Conservation (phyloP, 2,329 filamentous ascomycete species). For the Phyllosticta capitalensis region DNA sequence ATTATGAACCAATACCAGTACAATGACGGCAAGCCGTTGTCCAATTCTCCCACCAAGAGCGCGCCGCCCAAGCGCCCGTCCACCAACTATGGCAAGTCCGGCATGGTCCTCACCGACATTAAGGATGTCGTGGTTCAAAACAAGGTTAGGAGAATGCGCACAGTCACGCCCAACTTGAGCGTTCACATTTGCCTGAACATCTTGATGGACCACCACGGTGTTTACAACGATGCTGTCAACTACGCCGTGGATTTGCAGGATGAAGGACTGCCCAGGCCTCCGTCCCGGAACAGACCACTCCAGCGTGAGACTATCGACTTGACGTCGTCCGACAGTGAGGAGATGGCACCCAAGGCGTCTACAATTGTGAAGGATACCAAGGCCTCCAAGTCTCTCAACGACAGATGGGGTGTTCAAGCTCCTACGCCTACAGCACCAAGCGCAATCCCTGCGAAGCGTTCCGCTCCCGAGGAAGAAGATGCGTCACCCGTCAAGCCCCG, state of each 20-base stretch:
- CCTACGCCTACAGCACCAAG: neutral
- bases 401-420: slow-evolving; percentile 38
- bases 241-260: slow-evolving; percentile 32
- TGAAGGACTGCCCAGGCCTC: slow-evolving; percentile 17
- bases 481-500: slow-evolving; percentile 14
- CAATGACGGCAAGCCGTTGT: neutral
- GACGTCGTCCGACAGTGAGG: slow-evolving; percentile 27
- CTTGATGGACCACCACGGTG: slow-evolving; percentile 40
- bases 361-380: slow-evolving; percentile 48
- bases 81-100: slow-evolving; percentile 19
- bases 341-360: slow-evolving; percentile 17
- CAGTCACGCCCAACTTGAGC: slow-evolving; percentile 21
- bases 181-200: slow-evolving; percentile 38
- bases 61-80: slow-evolving; percentile 7
- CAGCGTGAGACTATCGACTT: slow-evolving; percentile 20
- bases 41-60: slow-evolving; percentile 20
- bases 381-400: slow-evolving; percentile 45
- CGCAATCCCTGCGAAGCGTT: slow-evolving; percentile 17
- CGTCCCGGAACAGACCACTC: neutral
- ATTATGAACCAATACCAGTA: neutral
- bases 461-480: slow-evolving; percentile 18
- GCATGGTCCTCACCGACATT: slow-evolving; percentile 22
- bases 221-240: slow-evolving; percentile 46
- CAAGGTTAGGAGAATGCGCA: slow-evolving; percentile 45
- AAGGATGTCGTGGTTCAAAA: slow-evolving; percentile 38